These are phyloP conservation scores for Thecaphora thlaspeos DNA, from an alignment of 1,284 basidiomycete genomes.

Conservation along the genomic window DNA sequence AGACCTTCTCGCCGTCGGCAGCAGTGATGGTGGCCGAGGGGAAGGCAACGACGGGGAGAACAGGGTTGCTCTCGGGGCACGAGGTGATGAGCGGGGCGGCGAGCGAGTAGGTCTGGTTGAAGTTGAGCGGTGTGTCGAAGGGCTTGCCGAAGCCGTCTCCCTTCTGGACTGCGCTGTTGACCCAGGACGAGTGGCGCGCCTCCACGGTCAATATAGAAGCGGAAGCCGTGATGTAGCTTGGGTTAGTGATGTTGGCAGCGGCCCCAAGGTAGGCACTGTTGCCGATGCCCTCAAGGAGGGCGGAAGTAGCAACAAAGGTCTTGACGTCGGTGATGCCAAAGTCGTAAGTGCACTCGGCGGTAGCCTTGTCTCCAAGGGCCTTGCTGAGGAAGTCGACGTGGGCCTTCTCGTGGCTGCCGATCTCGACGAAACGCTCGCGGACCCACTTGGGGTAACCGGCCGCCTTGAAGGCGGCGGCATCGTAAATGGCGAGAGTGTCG, in stretches of 20 bases:
- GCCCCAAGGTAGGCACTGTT: constrained; percentile 65
- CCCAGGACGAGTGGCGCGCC: constrained; percentile 41
- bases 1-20: constrained; percentile 38
- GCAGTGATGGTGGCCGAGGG: too few relatives aligned
- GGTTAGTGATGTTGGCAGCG: constrained; percentile 60
- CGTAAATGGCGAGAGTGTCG: constrained; percentile 35
- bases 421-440: constrained; percentile 59
- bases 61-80: constrained; percentile 63
- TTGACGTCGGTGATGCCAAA: constrained; percentile 61
- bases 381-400: constrained; percentile 62
- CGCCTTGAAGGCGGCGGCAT: constrained; percentile 62
- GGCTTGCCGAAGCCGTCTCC: constrained; percentile 34
- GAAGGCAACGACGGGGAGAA: constrained; percentile 61
- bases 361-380: constrained; percentile 65
- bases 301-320: constrained; percentile 64
- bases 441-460: constrained; percentile 65
- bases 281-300: constrained; percentile 66
- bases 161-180: constrained; percentile 28
- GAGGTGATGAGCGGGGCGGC: constrained; percentile 59
- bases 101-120: constrained; percentile 58
- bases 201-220: constrained; percentile 45
- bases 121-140: constrained; percentile 63
- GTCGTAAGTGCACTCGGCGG: constrained; percentile 65
- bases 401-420: constrained; percentile 62
- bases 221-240: constrained; percentile 34